Percentiles rank a stretch among this genome's conserved stretches.
Evolutionary conservation across 179 eudicot species (phyloP).

Genomic region (Spergularia azorica): DNA sequence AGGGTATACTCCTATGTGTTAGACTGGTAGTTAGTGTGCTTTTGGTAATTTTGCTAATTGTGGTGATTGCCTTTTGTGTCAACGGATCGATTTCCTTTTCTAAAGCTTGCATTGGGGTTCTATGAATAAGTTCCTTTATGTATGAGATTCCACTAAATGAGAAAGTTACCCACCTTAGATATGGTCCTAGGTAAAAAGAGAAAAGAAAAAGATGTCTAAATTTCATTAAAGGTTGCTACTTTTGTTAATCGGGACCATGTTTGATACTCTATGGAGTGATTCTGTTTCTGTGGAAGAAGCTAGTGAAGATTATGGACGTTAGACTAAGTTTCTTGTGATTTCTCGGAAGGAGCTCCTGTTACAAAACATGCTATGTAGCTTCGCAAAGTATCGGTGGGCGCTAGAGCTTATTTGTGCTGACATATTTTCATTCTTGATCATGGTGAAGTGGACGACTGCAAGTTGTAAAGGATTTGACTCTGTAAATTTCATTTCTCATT

Average conservation of each 20-base stretch:
- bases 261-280: conserved; percentile 14
- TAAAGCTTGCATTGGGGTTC: conserved; percentile 25
- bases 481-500: not conserved
- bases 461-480: not conserved
- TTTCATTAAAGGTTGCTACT: conserved; percentile 8
- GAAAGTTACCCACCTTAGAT: conserved; percentile 24
- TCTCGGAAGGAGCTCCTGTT: not conserved
- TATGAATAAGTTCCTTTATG: conserved; percentile 15
- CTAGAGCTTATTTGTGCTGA: not conserved
- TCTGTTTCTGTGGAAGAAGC: conserved; percentile 14
- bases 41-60: not conserved
- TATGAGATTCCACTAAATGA: conserved; percentile 7
- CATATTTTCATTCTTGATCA: too few relatives aligned
- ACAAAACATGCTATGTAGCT: not conserved
- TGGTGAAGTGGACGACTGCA: too few relatives aligned
- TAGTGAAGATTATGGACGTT: not conserved
- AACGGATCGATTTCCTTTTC: conserved; percentile 13
- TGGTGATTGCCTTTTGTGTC: not conserved
- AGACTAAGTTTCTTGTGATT: not conserved
- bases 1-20: too few relatives aligned
- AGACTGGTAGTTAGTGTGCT: not conserved
- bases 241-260: conserved; percentile 22
- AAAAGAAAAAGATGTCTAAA: conserved; percentile 5
- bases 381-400: too few relatives aligned
- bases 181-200: conserved; percentile 10